These are phyloP conservation scores for Termitomyces sp. DNA, from an alignment of 768 basidiomycete species.

Conservation along the genomic window DNA sequence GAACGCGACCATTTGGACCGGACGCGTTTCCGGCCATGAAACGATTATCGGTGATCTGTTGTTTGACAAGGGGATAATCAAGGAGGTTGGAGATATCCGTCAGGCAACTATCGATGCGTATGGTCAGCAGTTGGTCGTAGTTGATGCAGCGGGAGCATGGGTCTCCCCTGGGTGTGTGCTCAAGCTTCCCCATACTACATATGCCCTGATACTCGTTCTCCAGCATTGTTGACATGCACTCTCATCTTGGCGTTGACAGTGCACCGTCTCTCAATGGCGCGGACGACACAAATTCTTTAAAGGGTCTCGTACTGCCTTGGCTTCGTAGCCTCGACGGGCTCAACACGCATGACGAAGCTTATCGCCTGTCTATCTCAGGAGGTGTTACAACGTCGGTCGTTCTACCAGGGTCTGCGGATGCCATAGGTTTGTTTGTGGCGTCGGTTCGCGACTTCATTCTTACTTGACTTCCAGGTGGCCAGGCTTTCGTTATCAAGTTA, in stretches of 20 bases:
- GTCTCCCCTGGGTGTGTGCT: constrained; percentile 36
- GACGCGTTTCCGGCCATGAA: constrained; percentile 52
- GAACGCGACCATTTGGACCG: constrained; percentile 85
- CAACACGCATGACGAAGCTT: constrained; percentile 77
- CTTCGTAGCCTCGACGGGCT: constrained; percentile 74
- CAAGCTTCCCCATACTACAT: background rate
- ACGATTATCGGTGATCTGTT: constrained; percentile 56
- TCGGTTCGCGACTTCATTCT: background rate
- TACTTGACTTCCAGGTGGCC: constrained; percentile 47
- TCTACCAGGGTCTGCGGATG: constrained; percentile 68
- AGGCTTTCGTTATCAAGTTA: constrained; percentile 77
- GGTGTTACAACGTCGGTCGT: constrained; percentile 77
- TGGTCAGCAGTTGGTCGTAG: constrained; percentile 24
- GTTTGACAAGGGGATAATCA: constrained; percentile 62
- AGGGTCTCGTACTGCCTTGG: constrained; percentile 54
- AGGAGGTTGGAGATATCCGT: constrained; percentile 43
- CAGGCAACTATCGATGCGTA: constrained; percentile 18
- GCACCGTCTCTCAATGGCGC: constrained; percentile 35
- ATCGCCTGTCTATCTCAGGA: constrained; percentile 63
- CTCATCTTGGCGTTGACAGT: constrained; percentile 36
- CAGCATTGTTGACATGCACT: constrained; percentile 46
- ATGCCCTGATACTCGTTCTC: background rate
- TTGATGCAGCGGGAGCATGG: constrained; percentile 67
- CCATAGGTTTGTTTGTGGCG: constrained; percentile 43
- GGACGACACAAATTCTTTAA: constrained; percentile 51